phyloP scores from a whole-genome alignment of 148 eudicot genomes.

The Chenopodium suecicum region DNA sequence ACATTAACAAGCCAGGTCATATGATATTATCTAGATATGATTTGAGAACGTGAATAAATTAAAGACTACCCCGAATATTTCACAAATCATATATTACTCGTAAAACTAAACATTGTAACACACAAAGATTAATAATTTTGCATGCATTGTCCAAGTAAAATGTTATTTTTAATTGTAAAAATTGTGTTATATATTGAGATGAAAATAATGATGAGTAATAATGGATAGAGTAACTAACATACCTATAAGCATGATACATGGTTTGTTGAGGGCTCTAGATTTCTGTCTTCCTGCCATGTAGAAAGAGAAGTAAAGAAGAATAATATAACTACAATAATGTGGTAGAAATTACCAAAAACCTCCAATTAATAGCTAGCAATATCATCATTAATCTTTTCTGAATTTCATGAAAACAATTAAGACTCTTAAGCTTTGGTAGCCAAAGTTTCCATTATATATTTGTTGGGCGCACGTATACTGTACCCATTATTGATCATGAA shows the following conservation, averaged over 20 bases:
- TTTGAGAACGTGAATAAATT: too few relatives aligned
- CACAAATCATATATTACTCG: too few relatives aligned
- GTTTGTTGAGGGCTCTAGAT: constrained; percentile 46
- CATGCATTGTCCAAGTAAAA: too few relatives aligned
- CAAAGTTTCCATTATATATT: constrained; percentile 8
- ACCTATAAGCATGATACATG: constrained; percentile 83
- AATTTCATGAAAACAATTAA: neutral
- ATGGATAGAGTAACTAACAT: neutral
- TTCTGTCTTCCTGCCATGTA: constrained; percentile 44
- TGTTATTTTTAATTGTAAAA: too few relatives aligned
- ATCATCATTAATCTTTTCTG: neutral
- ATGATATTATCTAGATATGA: too few relatives aligned
- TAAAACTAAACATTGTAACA: too few relatives aligned
- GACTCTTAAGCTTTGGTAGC: neutral
- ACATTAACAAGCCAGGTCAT: neutral
- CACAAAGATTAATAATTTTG: too few relatives aligned
- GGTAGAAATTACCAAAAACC: neutral
- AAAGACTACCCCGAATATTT: too few relatives aligned
- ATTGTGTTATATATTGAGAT: neutral
- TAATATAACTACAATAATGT: neutral
- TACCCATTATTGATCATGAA: constrained; percentile 5
- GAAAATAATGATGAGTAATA: too few relatives aligned
- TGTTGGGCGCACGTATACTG: neutral
- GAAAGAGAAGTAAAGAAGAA: neutral
- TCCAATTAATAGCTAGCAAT: constrained; percentile 8